Percentiles rank a stretch among this genome's conserved stretches.
Conservation (phyloP, 1,139 yeast genomes). For the Nematodospora anomalae region DNA sequence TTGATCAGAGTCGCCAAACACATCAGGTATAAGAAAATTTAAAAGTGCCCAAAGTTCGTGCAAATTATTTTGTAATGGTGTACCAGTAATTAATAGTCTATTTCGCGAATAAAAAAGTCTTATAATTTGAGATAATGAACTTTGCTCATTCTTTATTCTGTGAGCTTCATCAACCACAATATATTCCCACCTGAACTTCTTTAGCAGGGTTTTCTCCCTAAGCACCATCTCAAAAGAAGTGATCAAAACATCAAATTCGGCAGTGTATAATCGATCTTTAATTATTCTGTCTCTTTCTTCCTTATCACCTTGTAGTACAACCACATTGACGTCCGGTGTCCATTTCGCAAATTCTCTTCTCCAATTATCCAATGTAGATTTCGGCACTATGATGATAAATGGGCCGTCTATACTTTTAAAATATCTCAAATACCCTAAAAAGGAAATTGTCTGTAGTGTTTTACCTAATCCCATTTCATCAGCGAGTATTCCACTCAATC, state of each 20-base stretch:
- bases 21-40: constrained; percentile 90
- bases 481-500: constrained; percentile 47
- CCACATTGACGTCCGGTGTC: constrained; percentile 93
- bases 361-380: constrained; percentile 95
- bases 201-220: constrained; percentile 76
- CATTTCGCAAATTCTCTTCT: constrained; percentile 87
- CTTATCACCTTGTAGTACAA: constrained; percentile 85
- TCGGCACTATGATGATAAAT: constrained; percentile 88
- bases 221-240: constrained; percentile 94
- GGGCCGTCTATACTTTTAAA: constrained; percentile 84
- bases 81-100: constrained; percentile 87
- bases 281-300: constrained; percentile 68
- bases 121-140: constrained; percentile 85
- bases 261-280: constrained; percentile 56
- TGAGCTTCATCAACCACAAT: constrained; percentile 96
- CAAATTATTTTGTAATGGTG: constrained; percentile 90
- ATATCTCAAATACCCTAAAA: constrained; percentile 82
- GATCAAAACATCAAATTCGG: constrained; percentile 84
- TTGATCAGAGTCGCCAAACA: constrained; percentile 84
- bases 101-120: constrained; percentile 83
- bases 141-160: constrained; percentile 91
- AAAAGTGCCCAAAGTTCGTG: constrained; percentile 96
- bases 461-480: constrained; percentile 55
- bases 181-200: constrained; percentile 90
- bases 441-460: constrained; percentile 52